Evolutionary conservation across 2,329 filamentous ascomycete genomes (phyloP).

Genomic region (Endocalyx cinctus): DNA sequence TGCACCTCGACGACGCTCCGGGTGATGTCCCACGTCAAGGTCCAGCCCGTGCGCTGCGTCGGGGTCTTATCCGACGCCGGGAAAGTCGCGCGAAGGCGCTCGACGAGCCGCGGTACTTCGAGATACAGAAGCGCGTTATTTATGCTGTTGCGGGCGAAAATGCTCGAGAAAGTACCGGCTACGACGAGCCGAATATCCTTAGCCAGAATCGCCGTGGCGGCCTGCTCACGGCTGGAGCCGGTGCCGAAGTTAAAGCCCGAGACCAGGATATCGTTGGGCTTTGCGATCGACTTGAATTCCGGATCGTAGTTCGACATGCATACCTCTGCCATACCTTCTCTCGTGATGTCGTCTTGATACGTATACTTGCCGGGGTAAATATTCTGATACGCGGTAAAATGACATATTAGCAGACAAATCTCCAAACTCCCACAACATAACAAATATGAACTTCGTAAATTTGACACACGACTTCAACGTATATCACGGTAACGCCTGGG

Average conservation of each 20-base stretch:
- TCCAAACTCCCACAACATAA: too few relatives aligned
- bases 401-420: too few relatives aligned
- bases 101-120: conserved; percentile 63
- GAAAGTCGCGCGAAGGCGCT: conserved; percentile 61
- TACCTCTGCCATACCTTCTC: conserved; percentile 77
- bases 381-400: too few relatives aligned
- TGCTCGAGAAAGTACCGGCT: conserved; percentile 76
- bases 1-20: conserved; percentile 61
- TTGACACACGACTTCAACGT: too few relatives aligned
- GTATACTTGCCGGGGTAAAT: conserved; percentile 93
- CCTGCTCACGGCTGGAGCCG: conserved; percentile 77
- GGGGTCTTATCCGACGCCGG: conserved; percentile 35
- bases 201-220: conserved; percentile 80
- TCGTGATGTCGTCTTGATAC: conserved; percentile 78
- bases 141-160: conserved; percentile 74
- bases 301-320: conserved; percentile 94
- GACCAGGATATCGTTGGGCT: conserved; percentile 74
- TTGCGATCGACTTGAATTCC: conserved; percentile 59
- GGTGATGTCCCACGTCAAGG: conserved; percentile 72
- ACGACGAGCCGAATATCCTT: conserved; percentile 77
- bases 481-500: too few relatives aligned
- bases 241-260: conserved; percentile 86
- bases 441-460: too few relatives aligned
- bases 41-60: conserved; percentile 79
- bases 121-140: conserved; percentile 74